phyloP scores from a whole-genome alignment of 805 yeast species.

The Wickerhamomyces bisporus region DNA sequence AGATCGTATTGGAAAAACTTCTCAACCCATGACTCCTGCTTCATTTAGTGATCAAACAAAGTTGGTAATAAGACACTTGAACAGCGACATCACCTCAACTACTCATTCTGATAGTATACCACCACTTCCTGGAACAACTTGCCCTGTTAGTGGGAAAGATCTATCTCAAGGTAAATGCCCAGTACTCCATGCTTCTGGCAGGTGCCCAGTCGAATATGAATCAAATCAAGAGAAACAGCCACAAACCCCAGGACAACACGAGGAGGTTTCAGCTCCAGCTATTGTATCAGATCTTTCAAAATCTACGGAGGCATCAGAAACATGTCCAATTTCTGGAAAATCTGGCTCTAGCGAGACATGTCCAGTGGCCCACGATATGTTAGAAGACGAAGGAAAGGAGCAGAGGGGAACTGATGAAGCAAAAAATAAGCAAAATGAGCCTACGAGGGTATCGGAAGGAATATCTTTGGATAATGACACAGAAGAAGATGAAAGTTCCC shows the following conservation, averaged over 20 bases:
- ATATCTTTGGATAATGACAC: background rate
- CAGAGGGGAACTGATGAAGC: slow-evolving; percentile 2
- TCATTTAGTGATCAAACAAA: background rate
- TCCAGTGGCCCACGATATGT: slow-evolving; percentile 21
- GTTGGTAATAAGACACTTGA: background rate
- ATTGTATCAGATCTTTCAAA: too few relatives aligned
- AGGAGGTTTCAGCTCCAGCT: too few relatives aligned
- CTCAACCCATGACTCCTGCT: background rate
- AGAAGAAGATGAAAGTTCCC: slow-evolving; percentile 3
- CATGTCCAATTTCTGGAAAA: slow-evolving; percentile 5
- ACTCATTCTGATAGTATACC: background rate
- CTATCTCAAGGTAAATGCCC: slow-evolving; percentile 23
- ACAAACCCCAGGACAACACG: background rate
- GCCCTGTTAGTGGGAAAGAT: slow-evolving; percentile 14
- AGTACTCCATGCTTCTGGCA: slow-evolving; percentile 12
- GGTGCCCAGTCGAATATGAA: background rate
- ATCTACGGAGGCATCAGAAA: too few relatives aligned
- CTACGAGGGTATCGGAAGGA: background rate
- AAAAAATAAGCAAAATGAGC: background rate
- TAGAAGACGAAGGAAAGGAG: slow-evolving; percentile 1
- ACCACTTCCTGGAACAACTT: slow-evolving; percentile 1
- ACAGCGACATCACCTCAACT: background rate
- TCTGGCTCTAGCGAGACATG: slow-evolving; percentile 16
- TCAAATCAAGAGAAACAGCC: background rate
- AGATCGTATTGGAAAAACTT: background rate